A percentile compares a stretch with the other conserved stretches of the same genome.
Conservation (phyloP, 2,329 filamentous ascomycete genomes). For the Arthrinium phaeospermum region DNA sequence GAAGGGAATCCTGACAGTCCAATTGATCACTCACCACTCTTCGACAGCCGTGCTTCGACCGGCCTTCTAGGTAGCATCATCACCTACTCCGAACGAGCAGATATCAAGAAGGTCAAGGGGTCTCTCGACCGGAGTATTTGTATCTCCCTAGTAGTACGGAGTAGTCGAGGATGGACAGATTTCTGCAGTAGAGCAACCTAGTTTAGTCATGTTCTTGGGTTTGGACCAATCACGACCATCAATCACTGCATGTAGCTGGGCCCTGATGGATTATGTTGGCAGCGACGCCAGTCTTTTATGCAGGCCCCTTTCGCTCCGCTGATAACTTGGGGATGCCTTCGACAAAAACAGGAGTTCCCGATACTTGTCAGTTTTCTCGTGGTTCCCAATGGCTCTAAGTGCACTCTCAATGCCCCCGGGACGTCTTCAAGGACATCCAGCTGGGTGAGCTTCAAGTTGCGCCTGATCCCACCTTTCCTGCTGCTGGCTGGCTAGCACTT, state of each 20-base stretch:
- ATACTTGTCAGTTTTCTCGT: not conserved
- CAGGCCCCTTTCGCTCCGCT: not conserved
- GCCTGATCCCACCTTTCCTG: not conserved
- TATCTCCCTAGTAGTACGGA: not conserved
- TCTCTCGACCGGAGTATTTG: not conserved
- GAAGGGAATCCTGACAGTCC: not conserved
- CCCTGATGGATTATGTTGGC: conserved; percentile 1
- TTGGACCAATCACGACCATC: not conserved
- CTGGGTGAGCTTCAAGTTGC: not conserved
- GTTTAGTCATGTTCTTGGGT: not conserved
- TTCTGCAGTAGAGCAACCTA: conserved; percentile 5
- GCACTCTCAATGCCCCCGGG: not conserved
- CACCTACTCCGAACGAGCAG: not conserved
- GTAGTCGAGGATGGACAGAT: not conserved
- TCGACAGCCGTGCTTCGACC: not conserved
- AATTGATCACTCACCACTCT: not conserved
- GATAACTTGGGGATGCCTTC: not conserved
- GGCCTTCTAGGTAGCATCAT: not conserved
- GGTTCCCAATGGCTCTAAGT: not conserved
- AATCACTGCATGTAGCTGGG: not conserved
- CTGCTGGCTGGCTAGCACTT: not conserved
- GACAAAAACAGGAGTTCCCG: not conserved
- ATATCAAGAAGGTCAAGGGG: not conserved
- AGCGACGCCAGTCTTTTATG: conserved; percentile 5
- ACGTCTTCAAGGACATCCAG: not conserved